These are phyloP conservation scores for Fusarium oxysporum DNA, from an alignment of 2,329 filamentous ascomycete genomes.

Conservation along the genomic window DNA sequence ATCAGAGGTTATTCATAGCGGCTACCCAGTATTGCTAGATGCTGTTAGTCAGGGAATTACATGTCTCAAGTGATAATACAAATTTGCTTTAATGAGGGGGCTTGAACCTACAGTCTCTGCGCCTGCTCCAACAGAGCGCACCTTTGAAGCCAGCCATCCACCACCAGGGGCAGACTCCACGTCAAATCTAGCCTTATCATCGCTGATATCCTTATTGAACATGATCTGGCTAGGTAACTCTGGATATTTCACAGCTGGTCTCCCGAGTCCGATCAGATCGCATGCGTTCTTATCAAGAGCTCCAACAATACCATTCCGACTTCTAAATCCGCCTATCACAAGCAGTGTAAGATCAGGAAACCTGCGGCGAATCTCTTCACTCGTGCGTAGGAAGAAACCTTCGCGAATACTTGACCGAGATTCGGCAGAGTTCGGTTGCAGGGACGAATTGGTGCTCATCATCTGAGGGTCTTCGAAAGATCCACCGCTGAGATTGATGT, in stretches of 20 bases:
- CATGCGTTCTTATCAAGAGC: neutral
- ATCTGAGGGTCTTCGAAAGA: neutral
- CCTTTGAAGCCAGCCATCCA: neutral
- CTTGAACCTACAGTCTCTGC: neutral
- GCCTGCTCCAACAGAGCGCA: neutral
- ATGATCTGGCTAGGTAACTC: neutral
- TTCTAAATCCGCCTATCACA: neutral
- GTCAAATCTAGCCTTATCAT: fast-evolving
- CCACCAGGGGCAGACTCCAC: neutral
- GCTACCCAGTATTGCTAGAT: neutral
- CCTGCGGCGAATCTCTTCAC: neutral
- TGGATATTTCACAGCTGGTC: neutral
- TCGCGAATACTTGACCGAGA: fast-evolving
- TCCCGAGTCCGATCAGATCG: neutral
- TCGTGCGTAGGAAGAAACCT: neutral
- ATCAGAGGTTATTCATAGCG: fast-evolving
- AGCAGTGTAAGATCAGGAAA: neutral
- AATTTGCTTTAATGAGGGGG: neutral
- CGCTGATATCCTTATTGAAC: fast-evolving
- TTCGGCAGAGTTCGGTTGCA: fast-evolving
- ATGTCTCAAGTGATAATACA: fast-evolving
- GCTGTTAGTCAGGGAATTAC: fast-evolving
- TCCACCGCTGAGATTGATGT: neutral
- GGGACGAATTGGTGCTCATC: neutral
- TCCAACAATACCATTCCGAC: neutral